Percentiles rank a stretch among this genome's conserved stretches.
These are phyloP conservation scores for Cladophialophora carrionii DNA, from an alignment of 2,329 filamentous ascomycete genomes.

Conservation along the genomic window DNA sequence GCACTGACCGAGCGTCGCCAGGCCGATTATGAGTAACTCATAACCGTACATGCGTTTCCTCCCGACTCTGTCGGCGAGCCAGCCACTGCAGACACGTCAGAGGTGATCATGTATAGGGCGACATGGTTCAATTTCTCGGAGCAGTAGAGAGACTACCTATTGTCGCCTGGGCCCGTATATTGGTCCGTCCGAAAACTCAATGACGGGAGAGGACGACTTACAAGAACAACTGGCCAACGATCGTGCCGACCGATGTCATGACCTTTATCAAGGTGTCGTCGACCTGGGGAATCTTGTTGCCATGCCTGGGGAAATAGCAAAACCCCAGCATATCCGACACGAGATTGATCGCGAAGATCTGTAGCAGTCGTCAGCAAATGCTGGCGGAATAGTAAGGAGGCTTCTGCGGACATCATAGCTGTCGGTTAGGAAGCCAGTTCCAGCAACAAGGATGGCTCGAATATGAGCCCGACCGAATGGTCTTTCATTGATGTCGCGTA, in stretches of 20 bases:
- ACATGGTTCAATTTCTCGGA: not conserved
- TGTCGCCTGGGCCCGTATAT: not conserved
- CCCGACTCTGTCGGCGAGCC: slow-evolving; percentile 74
- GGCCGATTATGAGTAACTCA: slow-evolving; percentile 77
- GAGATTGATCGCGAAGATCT: slow-evolving; percentile 23
- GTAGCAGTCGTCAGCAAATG: not conserved
- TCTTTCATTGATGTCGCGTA: slow-evolving; percentile 23
- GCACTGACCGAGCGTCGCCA: slow-evolving; percentile 72
- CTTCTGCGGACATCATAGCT: slow-evolving; percentile 61
- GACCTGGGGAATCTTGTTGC: slow-evolving; percentile 60
- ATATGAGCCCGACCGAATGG: slow-evolving; percentile 70
- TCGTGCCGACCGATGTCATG: slow-evolving; percentile 78
- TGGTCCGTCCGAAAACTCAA: not conserved
- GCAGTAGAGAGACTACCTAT: not conserved
- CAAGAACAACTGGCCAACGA: slow-evolving; percentile 71
- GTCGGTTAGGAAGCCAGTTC: slow-evolving; percentile 86
- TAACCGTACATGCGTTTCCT: slow-evolving; percentile 84
- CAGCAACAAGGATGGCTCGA: slow-evolving; percentile 73
- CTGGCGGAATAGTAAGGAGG: not conserved
- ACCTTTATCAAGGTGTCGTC: slow-evolving; percentile 84
- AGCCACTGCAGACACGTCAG: slow-evolving; percentile 51
- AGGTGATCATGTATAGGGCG: slow-evolving; percentile 36
- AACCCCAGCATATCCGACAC: slow-evolving; percentile 55
- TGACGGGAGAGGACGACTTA: not conserved
- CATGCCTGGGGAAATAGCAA: slow-evolving; percentile 68